Evolutionary conservation across 306 rosid genomes (phyloP).

Genomic region (Elaeagnus macrophylla): DNA sequence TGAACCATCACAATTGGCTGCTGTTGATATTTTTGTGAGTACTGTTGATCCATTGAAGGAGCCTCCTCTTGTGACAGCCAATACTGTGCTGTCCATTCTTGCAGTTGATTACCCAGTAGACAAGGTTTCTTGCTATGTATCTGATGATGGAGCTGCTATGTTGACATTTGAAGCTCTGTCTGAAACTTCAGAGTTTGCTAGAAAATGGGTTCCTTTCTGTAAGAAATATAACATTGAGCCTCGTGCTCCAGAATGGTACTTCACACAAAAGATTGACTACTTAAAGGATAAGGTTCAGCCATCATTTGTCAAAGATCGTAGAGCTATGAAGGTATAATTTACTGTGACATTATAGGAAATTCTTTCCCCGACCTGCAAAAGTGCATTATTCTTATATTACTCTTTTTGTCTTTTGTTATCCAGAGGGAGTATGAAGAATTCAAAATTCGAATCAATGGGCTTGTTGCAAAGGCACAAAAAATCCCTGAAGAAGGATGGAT

Average conservation of each 20-base stretch:
- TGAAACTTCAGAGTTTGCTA: constrained; percentile 85
- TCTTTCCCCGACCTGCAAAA: neutral
- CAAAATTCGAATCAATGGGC: constrained; percentile 73
- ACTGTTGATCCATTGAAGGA: constrained; percentile 95
- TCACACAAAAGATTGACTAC: constrained; percentile 91
- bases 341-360: neutral
- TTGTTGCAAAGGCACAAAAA: constrained; percentile 78
- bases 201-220: constrained; percentile 92
- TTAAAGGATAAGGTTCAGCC: constrained; percentile 89
- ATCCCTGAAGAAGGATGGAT: constrained; percentile 96
- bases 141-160: constrained; percentile 99
- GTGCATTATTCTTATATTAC: constrained; percentile 11
- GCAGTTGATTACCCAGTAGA: constrained; percentile 96
- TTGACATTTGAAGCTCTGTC: constrained; percentile 92
- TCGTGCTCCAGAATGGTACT: constrained; percentile 97
- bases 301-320: constrained; percentile 91
- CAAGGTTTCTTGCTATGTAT: constrained; percentile 93
- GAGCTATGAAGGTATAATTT: constrained; percentile 83
- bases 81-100: constrained; percentile 88
- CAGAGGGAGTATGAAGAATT: constrained; percentile 98
- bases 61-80: constrained; percentile 97
- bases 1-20: constrained; percentile 85
- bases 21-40: constrained; percentile 93
- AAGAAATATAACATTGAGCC: constrained; percentile 82
- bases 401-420: constrained; percentile 7